phyloP scores from a whole-genome alignment of 257 asterid genomes.

The Knoxia roxburghii region DNA sequence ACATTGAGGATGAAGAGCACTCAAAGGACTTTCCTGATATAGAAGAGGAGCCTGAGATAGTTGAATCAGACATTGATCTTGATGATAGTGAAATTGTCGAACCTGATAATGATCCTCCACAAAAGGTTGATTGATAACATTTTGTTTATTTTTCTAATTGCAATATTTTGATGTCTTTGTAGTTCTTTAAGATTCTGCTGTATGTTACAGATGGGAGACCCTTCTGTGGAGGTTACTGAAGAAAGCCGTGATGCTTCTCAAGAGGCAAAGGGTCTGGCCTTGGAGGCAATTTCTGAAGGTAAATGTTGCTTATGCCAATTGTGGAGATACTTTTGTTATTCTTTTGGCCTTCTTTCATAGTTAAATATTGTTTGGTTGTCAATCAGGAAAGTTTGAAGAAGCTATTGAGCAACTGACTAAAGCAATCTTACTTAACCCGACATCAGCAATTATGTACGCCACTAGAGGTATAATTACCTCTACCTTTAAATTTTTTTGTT shows the following conservation, averaged over 20 bases:
- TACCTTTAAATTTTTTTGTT: background rate
- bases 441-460: constrained; percentile 95
- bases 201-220: constrained; percentile 74
- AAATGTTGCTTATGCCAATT: background rate
- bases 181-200: background rate
- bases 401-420: constrained; percentile 77
- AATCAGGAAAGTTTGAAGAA: constrained; percentile 76
- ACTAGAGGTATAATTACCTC: constrained; percentile 58
- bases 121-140: constrained; percentile 41
- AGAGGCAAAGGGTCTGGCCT: constrained; percentile 82
- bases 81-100: constrained; percentile 78
- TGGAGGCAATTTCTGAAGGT: constrained; percentile 97
- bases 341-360: background rate
- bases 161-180: background rate
- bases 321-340: background rate
- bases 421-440: constrained; percentile 78
- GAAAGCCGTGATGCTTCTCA: constrained; percentile 92
- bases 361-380: background rate
- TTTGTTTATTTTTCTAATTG: background rate
- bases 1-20: constrained; percentile 34
- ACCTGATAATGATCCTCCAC: constrained; percentile 84
- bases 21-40: constrained; percentile 37
- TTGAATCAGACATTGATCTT: constrained; percentile 88
- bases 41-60: constrained; percentile 80
- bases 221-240: constrained; percentile 79